phyloP scores from a whole-genome alignment of 306 rosid genomes.

The Malus sylvestris region DNA sequence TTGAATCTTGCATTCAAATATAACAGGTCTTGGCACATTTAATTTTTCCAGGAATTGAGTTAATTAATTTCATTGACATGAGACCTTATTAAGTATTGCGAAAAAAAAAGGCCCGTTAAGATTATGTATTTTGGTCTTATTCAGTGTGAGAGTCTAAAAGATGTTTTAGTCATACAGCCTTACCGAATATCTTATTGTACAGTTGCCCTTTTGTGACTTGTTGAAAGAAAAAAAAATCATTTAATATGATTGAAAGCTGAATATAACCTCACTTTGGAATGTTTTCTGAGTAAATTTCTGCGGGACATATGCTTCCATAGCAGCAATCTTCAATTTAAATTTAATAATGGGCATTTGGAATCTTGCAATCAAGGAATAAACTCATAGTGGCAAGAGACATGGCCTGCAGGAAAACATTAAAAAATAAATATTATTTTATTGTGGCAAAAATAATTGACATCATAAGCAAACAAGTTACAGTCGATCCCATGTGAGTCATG shows the following conservation, averaged over 20 bases:
- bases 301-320: conserved; percentile 4
- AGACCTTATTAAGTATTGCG: too few species aligned
- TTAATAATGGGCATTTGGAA: background rate
- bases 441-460: too few species aligned
- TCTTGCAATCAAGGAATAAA: conserved; percentile 33
- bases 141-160: too few species aligned
- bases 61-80: background rate
- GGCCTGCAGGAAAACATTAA: conserved; percentile 34
- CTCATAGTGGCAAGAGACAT: conserved; percentile 52
- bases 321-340: background rate
- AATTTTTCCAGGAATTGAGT: background rate
- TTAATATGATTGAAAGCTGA: too few species aligned
- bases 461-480: background rate
- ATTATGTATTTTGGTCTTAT: too few species aligned
- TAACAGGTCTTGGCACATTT: background rate
- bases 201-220: too few species aligned
- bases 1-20: background rate
- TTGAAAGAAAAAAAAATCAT: too few species aligned
- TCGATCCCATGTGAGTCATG: background rate
- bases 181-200: too few species aligned
- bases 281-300: background rate
- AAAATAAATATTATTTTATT: background rate
- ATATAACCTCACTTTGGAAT: too few species aligned
- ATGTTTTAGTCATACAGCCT: too few species aligned
- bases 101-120: too few species aligned